These are phyloP conservation scores for Helotiales sp. DNA, from an alignment of 2,329 filamentous ascomycete species.

Conservation along the genomic window DNA sequence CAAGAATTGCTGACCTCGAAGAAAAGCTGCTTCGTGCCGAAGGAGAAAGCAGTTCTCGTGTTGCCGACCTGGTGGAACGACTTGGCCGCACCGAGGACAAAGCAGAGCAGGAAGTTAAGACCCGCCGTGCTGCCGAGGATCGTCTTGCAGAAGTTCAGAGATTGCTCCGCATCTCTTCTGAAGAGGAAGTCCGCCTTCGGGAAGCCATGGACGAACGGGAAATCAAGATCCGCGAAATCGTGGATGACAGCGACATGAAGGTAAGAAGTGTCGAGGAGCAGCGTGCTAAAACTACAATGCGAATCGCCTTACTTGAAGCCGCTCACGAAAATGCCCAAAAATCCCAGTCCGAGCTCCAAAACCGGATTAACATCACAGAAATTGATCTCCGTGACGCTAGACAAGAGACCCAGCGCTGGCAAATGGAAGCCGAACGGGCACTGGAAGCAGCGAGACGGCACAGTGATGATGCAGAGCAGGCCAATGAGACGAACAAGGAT, in stretches of 20 bases:
- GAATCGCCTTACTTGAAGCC: conserved; percentile 66
- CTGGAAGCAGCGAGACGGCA: conserved; percentile 65
- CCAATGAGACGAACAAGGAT: conserved; percentile 65
- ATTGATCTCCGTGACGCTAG: conserved; percentile 54
- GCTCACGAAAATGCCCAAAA: conserved; percentile 60
- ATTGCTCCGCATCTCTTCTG: conserved; percentile 66
- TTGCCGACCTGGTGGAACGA: conserved; percentile 66
- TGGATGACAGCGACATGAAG: conserved; percentile 70
- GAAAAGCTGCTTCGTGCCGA: conserved; percentile 66
- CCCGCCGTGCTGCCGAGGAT: conserved; percentile 69
- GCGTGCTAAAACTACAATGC: conserved; percentile 56
- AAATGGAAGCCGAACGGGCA: conserved; percentile 59
- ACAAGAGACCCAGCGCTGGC: conserved; percentile 61
- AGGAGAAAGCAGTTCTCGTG: conserved; percentile 23
- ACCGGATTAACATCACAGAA: conserved; percentile 54
- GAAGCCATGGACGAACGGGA: conserved; percentile 69
- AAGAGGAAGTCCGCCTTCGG: conserved; percentile 69
- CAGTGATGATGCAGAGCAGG: conserved; percentile 57
- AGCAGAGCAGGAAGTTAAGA: conserved; percentile 62
- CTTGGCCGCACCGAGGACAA: conserved; percentile 62
- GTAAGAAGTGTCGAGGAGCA: conserved; percentile 60
- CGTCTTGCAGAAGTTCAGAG: conserved; percentile 71
- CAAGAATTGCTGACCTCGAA: conserved; percentile 62
- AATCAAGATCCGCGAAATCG: conserved; percentile 62
- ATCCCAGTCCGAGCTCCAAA: conserved; percentile 54